A percentile compares a stretch with the other conserved stretches of the same genome.
phyloP scores from a whole-genome alignment of 768 basidiomycete genomes.

The Lentinula boryana region DNA sequence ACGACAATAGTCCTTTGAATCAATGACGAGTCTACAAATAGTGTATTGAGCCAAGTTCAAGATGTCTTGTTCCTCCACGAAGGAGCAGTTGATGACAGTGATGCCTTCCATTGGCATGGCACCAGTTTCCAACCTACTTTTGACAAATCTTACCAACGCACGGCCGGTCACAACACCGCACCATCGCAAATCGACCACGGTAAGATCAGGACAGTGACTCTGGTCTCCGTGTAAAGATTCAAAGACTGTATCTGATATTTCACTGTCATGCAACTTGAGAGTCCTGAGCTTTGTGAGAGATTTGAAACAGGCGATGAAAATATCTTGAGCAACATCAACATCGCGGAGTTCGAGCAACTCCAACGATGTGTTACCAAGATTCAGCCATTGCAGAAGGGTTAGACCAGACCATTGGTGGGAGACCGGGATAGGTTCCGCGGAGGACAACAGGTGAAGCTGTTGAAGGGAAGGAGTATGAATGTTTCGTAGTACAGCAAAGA shows the following conservation, averaged over 20 bases:
- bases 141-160: slow-evolving; percentile 45
- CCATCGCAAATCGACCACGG: slow-evolving; percentile 51
- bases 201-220: slow-evolving; percentile 41
- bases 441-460: slow-evolving; percentile 34
- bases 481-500: slow-evolving; percentile 24
- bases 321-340: slow-evolving; percentile 32
- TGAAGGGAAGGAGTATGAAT: slow-evolving; percentile 27
- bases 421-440: slow-evolving; percentile 23
- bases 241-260: slow-evolving; percentile 44
- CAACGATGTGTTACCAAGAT: slow-evolving; percentile 24
- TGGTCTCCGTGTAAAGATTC: slow-evolving; percentile 27
- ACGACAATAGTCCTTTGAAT: slow-evolving; percentile 49
- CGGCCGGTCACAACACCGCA: slow-evolving; percentile 41
- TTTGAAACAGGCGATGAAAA: slow-evolving; percentile 29
- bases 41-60: slow-evolving; percentile 41
- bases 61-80: slow-evolving; percentile 49
- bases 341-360: slow-evolving; percentile 43
- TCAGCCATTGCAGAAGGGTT: slow-evolving; percentile 20
- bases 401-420: slow-evolving; percentile 26
- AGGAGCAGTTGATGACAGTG: slow-evolving; percentile 51
- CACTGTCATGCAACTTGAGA: slow-evolving; percentile 52
- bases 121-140: slow-evolving; percentile 23
- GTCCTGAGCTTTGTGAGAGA: slow-evolving; percentile 35
- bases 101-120: slow-evolving; percentile 34
- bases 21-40: slow-evolving; percentile 39